A percentile compares a stretch with the other conserved stretches of the same genome.
phyloP scores from a whole-genome alignment of 805 yeast genomes.

The Brettanomyces naardenensis region DNA sequence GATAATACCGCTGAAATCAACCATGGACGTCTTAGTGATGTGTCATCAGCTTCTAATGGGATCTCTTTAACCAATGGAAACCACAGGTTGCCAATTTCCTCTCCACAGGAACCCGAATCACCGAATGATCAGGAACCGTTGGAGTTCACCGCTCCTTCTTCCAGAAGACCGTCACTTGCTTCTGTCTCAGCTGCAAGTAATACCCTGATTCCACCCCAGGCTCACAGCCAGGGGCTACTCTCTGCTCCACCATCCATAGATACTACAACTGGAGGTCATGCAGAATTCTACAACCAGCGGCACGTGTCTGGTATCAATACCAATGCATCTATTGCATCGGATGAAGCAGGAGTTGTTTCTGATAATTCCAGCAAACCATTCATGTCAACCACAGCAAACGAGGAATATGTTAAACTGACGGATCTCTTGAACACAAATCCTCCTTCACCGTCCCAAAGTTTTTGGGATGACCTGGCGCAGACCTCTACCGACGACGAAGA shows the following conservation, averaged over 20 bases:
- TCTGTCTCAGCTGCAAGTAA: neutral
- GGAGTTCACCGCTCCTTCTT: slow-evolving; percentile 6
- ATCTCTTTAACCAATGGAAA: neutral
- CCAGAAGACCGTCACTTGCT: slow-evolving; percentile 1
- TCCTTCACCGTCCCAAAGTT: slow-evolving; percentile 26
- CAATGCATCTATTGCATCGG: neutral
- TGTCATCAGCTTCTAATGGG: neutral
- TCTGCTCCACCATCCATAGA: neutral
- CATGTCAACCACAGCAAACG: slow-evolving; percentile 29
- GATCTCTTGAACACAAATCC: slow-evolving; percentile 30
- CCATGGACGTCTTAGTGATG: neutral
- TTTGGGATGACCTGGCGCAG: slow-evolving; percentile 18
- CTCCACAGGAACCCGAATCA: neutral
- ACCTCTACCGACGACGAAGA: slow-evolving; percentile 13
- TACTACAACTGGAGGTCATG: neutral
- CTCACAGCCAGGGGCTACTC: neutral
- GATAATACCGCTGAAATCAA: neutral
- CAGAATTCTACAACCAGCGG: neutral
- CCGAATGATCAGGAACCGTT: slow-evolving; percentile 4
- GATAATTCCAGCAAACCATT: slow-evolving; percentile 17
- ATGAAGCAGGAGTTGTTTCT: slow-evolving; percentile 7
- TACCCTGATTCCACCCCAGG: neutral
- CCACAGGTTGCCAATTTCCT: too few species aligned
- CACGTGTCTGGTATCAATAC: neutral
- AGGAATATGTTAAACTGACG: slow-evolving; percentile 29